phyloP scores from a whole-genome alignment of 2,329 filamentous ascomycete species.

The Nemania diffusa region DNA sequence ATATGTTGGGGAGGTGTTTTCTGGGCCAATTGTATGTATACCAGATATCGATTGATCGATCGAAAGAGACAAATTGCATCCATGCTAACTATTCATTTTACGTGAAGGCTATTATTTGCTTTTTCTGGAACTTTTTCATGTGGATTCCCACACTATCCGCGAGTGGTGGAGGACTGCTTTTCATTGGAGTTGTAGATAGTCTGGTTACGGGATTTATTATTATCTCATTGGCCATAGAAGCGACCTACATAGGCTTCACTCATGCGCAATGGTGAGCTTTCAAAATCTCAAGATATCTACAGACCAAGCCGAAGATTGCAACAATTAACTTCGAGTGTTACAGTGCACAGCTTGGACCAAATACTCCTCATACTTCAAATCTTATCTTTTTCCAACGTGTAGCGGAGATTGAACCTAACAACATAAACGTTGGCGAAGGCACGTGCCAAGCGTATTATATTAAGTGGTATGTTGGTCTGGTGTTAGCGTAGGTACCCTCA shows the following conservation, averaged over 20 bases:
- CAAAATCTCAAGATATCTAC: neutral
- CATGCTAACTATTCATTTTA: neutral
- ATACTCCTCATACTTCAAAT: constrained; percentile 3
- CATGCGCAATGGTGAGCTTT: constrained; percentile 7
- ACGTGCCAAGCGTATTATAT: constrained; percentile 7
- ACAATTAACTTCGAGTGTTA: neutral
- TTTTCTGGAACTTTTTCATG: constrained; percentile 21
- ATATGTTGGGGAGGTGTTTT: constrained; percentile 15
- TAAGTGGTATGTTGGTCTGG: constrained; percentile 19
- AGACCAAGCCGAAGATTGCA: too few relatives aligned
- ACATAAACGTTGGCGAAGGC: neutral
- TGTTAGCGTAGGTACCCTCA: constrained; percentile 14
- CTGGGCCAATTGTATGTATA: constrained; percentile 20
- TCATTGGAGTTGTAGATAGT: constrained; percentile 18
- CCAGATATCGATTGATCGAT: neutral
- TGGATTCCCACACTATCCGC: constrained; percentile 11
- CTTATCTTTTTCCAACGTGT: constrained; percentile 21
- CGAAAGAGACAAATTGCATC: neutral
- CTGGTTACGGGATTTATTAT: constrained; percentile 11
- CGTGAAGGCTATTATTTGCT: constrained; percentile 11
- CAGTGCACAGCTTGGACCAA: constrained; percentile 9
- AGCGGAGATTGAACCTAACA: neutral
- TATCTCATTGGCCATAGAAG: constrained; percentile 1
- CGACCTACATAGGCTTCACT: constrained; percentile 19
- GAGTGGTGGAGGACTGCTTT: neutral